A percentile compares a stretch with the other conserved stretches of the same genome.
Evolutionary conservation across 2,329 filamentous ascomycete genomes (phyloP).

Genomic region (Aureobasidium melanogenum): DNA sequence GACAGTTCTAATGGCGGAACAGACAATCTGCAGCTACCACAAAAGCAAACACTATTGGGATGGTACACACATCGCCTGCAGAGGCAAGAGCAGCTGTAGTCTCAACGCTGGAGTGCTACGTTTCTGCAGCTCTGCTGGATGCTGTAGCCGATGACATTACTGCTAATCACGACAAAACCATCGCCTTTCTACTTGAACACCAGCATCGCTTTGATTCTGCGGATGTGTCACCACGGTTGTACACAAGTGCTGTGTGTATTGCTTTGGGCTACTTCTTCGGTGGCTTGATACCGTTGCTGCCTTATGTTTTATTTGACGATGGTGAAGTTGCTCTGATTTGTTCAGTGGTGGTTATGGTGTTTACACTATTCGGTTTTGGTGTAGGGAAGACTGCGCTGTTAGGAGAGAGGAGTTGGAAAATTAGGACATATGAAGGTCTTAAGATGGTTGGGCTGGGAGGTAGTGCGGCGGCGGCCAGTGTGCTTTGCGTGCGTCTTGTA

Average conservation of each 20-base stretch:
- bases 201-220: constrained; percentile 37
- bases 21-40: constrained; percentile 36
- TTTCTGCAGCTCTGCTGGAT: background rate
- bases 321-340: constrained; percentile 46
- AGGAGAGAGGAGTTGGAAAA: constrained; percentile 25
- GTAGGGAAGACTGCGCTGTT: constrained; percentile 53
- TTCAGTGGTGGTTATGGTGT: constrained; percentile 51
- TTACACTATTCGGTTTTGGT: constrained; percentile 56
- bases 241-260: constrained; percentile 54
- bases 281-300: constrained; percentile 60
- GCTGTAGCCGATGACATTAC: background rate
- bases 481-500: constrained; percentile 31
- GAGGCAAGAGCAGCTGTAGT: background rate
- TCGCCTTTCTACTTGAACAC: constrained; percentile 21
- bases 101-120: background rate
- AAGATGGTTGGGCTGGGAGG: constrained; percentile 59
- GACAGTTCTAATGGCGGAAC: background rate
- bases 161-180: background rate
- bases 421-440: constrained; percentile 31
- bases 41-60: constrained; percentile 31
- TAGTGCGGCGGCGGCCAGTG: constrained; percentile 57
- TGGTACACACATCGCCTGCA: constrained; percentile 1
- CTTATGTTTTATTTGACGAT: constrained; percentile 51
- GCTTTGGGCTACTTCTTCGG: constrained; percentile 62
- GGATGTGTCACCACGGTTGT: constrained; percentile 32